A percentile compares a stretch with the other conserved stretches of the same genome.
Conservation (phyloP, 2,329 filamentous ascomycete genomes). For the Alternaria viburni region DNA sequence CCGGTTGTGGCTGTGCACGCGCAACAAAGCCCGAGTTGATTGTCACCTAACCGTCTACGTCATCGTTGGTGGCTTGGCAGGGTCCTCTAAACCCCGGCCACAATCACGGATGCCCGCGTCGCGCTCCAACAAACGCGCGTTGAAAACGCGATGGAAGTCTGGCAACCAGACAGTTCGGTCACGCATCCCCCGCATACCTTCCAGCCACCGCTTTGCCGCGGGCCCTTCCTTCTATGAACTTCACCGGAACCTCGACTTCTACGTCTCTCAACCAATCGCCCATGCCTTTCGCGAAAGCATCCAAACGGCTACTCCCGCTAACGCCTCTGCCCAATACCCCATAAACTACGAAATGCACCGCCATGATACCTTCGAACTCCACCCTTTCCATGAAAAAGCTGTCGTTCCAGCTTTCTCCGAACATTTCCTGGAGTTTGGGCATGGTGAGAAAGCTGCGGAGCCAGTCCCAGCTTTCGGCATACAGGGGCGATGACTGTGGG, state of each 20-base stretch:
- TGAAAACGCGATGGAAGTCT: neutral
- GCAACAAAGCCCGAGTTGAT: neutral
- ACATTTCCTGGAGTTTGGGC: constrained; percentile 32
- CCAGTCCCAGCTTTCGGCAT: constrained; percentile 41
- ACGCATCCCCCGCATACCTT: constrained; percentile 6
- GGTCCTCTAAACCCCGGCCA: neutral
- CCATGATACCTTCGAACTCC: constrained; percentile 39
- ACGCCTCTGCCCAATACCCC: constrained; percentile 50
- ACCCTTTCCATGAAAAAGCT: constrained; percentile 36
- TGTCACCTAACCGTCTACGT: constrained; percentile 7
- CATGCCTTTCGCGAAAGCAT: constrained; percentile 58
- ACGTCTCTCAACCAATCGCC: constrained; percentile 58
- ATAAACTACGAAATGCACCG: constrained; percentile 49
- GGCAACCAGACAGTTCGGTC: neutral
- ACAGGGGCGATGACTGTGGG: constrained; percentile 25
- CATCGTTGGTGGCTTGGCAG: constrained; percentile 13
- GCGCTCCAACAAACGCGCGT: neutral
- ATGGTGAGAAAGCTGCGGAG: constrained; percentile 37
- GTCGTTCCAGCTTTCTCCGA: constrained; percentile 34
- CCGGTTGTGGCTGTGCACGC: constrained; percentile 12
- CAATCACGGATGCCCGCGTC: neutral
- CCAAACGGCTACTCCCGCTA: constrained; percentile 56
- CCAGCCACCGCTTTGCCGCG: constrained; percentile 4
- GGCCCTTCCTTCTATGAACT: constrained; percentile 30
- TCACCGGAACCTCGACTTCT: constrained; percentile 51